These are phyloP conservation scores for Mucor piriformis DNA, from an alignment of 371 early-diverging fungal species.

Conservation along the genomic window DNA sequence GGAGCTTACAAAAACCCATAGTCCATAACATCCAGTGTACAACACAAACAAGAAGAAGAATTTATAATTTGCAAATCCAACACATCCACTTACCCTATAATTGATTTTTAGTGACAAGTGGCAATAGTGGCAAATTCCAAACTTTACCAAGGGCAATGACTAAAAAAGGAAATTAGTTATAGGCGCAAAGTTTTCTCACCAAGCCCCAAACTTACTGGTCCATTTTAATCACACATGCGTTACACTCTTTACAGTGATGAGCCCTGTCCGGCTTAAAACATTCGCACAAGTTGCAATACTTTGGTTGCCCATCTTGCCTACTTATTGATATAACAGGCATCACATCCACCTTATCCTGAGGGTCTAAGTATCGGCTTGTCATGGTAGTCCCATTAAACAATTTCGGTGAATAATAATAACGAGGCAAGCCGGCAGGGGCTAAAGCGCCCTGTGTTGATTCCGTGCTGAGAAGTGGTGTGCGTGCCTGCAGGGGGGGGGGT, in stretches of 20 bases:
- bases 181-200: neutral
- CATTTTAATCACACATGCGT: slow-evolving; percentile 63
- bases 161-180: slow-evolving; percentile 18
- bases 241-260: slow-evolving; percentile 70
- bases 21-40: slow-evolving; percentile 53
- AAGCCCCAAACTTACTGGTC: slow-evolving; percentile 58
- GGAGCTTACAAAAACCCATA: slow-evolving; percentile 45
- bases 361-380: neutral
- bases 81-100: slow-evolving; percentile 55
- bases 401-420: slow-evolving; percentile 37
- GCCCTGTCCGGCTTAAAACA: slow-evolving; percentile 63
- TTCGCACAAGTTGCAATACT: slow-evolving; percentile 59
- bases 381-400: slow-evolving; percentile 28
- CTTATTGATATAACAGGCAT: slow-evolving; percentile 47
- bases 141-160: slow-evolving; percentile 61
- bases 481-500: slow-evolving; percentile 15
- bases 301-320: slow-evolving; percentile 52
- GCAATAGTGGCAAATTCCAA: neutral
- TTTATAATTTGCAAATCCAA: slow-evolving; percentile 66
- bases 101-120: neutral
- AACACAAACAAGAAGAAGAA: slow-evolving; percentile 59
- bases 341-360: slow-evolving; percentile 9
- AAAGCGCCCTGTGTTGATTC: slow-evolving; percentile 13
- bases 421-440: slow-evolving; percentile 19
- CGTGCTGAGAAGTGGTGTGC: slow-evolving; percentile 11